Evolutionary conservation across 345 rosid species (phyloP).

Genomic region (Combretum micranthum): DNA sequence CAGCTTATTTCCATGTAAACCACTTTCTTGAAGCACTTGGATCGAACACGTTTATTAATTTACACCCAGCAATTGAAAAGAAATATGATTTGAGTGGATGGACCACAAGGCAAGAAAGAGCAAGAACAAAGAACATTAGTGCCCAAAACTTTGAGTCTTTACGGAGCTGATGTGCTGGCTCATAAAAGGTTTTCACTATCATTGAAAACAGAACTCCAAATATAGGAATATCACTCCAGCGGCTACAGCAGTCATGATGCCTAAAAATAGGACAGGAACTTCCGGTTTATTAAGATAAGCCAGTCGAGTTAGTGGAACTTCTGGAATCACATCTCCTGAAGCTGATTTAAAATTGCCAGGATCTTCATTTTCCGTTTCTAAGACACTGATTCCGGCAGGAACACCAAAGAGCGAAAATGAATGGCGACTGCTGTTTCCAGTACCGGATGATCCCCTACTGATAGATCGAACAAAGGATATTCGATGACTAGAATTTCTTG

Average conservation of each 20-base stretch:
- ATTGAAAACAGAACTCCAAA: conserved; percentile 13
- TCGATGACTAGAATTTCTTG: conserved; percentile 14
- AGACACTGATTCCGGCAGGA: conserved; percentile 4
- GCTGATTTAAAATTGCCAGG: not conserved
- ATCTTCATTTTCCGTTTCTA: conserved; percentile 1
- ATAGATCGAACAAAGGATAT: conserved; percentile 8
- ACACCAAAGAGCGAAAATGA: conserved; percentile 12
- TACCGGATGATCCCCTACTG: conserved; percentile 7
- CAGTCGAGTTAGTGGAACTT: conserved; percentile 27
- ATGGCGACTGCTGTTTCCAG: conserved; percentile 15
- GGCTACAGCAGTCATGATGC: conserved; percentile 19
- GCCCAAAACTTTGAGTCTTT: conserved; percentile 15
- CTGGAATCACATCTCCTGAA: conserved; percentile 6
- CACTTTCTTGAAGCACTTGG: conserved; percentile 14
- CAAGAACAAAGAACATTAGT: conserved; percentile 10
- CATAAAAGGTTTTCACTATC: conserved; percentile 15
- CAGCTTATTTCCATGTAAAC: conserved; percentile 18
- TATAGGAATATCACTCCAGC: conserved; percentile 19
- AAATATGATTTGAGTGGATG: conserved; percentile 14
- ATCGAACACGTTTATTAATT: conserved; percentile 12
- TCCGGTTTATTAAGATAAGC: conserved; percentile 36
- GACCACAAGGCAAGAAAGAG: conserved; percentile 3
- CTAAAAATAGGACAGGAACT: conserved; percentile 25
- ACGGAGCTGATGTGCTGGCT: conserved; percentile 7
- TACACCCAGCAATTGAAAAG: conserved; percentile 6